Conservation (phyloP, 83 land plant species). For the Picea mariana region DNA sequence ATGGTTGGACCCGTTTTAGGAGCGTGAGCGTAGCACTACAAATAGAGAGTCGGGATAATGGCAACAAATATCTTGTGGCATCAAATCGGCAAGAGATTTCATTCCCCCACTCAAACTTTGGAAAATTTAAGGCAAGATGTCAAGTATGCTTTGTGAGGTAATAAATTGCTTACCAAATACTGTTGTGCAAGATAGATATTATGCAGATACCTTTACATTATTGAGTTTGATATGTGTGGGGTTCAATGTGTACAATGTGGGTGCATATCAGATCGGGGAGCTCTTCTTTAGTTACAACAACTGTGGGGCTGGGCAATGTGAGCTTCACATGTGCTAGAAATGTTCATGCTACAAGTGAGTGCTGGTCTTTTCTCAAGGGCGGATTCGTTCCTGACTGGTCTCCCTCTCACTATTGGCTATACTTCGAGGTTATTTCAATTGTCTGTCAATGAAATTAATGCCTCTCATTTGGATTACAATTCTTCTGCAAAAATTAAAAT, state of each 20-base stretch:
- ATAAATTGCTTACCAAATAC: not conserved
- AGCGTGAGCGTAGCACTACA: too few relatives aligned
- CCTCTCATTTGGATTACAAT: too few relatives aligned
- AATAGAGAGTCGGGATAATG: too few relatives aligned
- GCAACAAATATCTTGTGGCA: slow-evolving; percentile 22
- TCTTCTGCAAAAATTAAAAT: too few relatives aligned
- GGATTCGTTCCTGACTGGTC: slow-evolving; percentile 35
- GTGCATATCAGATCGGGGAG: slow-evolving; percentile 39
- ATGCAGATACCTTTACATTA: not conserved
- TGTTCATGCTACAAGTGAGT: slow-evolving; percentile 53
- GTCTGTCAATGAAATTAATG: too few relatives aligned
- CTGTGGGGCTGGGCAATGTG: slow-evolving; percentile 27
- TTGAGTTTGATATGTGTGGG: not conserved
- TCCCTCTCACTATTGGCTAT: too few relatives aligned
- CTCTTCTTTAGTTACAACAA: slow-evolving; percentile 57
- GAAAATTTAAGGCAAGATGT: not conserved
- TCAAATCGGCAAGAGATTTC: slow-evolving; percentile 21
- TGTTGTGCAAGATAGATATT: too few relatives aligned
- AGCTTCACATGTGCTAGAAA: slow-evolving; percentile 42
- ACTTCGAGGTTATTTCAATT: too few relatives aligned
- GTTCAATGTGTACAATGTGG: slow-evolving; percentile 48
- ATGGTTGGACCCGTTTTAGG: too few relatives aligned
- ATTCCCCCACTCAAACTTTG: not conserved
- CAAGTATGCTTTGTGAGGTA: not conserved
- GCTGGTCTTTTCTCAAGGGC: slow-evolving; percentile 93